Conservation (phyloP, 108 stramenopile genomes). For the Cyclotella sp. region DNA sequence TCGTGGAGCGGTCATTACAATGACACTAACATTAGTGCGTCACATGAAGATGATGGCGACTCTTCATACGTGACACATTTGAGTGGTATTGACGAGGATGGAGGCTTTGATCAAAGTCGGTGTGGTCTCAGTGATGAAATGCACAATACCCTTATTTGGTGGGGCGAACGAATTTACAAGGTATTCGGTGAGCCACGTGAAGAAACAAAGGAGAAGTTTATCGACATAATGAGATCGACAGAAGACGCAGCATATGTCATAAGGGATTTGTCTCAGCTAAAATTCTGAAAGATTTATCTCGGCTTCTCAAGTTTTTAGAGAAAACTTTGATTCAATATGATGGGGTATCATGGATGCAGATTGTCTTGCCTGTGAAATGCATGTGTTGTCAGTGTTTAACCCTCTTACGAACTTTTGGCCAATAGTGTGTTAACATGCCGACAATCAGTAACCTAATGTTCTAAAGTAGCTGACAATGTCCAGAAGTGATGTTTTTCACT, state of each 20-base stretch:
- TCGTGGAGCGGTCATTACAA: too few relatives aligned
- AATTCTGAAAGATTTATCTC: not conserved
- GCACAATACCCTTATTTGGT: conserved; percentile 10
- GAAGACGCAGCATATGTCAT: conserved; percentile 6
- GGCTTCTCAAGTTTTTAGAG: too few relatives aligned
- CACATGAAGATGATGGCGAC: not conserved
- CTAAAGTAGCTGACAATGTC: too few relatives aligned
- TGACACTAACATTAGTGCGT: too few relatives aligned
- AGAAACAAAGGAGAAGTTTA: not conserved
- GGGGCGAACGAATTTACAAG: not conserved
- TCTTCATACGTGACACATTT: not conserved
- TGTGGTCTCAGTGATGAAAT: not conserved
- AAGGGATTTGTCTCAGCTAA: not conserved
- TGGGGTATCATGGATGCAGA: too few relatives aligned
- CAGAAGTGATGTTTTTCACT: too few relatives aligned
- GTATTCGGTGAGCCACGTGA: not conserved
- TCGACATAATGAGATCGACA: not conserved
- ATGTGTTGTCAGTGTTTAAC: too few relatives aligned
- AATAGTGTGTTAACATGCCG: too few relatives aligned
- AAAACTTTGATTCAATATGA: too few relatives aligned
- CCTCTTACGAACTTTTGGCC: too few relatives aligned
- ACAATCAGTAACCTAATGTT: too few relatives aligned
- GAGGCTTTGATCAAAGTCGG: not conserved
- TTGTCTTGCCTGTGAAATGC: too few relatives aligned
- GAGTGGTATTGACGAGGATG: conserved; percentile 2